Percentiles rank a stretch among this genome's conserved stretches.
These are phyloP conservation scores for Epichloe hybrida DNA, from an alignment of 2,329 filamentous ascomycete species.

Conservation along the genomic window DNA sequence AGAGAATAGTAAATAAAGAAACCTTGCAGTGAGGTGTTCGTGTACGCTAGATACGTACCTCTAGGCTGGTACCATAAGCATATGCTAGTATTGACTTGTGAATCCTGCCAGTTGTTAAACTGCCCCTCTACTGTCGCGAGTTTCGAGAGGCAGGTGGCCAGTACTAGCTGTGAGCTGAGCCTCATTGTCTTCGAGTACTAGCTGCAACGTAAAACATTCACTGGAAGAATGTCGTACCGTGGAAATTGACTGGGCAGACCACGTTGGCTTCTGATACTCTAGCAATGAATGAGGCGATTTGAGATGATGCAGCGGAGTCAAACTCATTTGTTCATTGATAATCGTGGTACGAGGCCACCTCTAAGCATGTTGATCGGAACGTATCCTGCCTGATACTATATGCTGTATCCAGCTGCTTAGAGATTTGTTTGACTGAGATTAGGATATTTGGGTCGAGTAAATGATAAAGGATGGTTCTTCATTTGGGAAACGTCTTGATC, in stretches of 20 bases:
- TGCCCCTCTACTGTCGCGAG: slow-evolving; percentile 21
- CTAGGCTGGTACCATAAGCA: slow-evolving; percentile 41
- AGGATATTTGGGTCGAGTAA: neutral
- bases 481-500: neutral
- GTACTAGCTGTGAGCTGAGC: slow-evolving; percentile 5
- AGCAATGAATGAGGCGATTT: neutral
- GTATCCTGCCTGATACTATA: neutral
- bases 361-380: neutral
- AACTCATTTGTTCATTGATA: neutral
- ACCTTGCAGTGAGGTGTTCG: neutral
- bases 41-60: slow-evolving; percentile 16
- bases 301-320: neutral
- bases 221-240: neutral
- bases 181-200: slow-evolving; percentile 8
- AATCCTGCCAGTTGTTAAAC: slow-evolving; percentile 31
- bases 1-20: neutral
- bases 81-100: slow-evolving; percentile 44
- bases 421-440: neutral
- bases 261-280: neutral
- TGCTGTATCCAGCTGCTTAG: neutral
- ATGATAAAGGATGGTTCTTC: neutral
- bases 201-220: too few relatives aligned
- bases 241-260: neutral
- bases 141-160: slow-evolving; percentile 9
- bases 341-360: neutral